phyloP scores from a whole-genome alignment of 148 eudicot species.

The Salicornia ramosissima region DNA sequence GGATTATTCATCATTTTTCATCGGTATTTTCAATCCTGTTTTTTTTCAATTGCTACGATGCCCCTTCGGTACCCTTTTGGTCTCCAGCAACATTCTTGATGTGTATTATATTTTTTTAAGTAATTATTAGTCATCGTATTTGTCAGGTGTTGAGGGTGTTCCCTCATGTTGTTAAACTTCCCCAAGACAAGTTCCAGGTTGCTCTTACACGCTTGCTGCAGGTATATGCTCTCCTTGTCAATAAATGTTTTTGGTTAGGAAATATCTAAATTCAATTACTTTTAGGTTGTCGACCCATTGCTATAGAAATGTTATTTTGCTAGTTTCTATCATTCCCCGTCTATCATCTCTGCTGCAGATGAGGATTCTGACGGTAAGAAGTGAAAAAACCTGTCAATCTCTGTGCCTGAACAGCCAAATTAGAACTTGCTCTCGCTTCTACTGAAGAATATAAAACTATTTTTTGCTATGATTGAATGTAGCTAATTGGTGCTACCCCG shows the following conservation, averaged over 20 bases:
- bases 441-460: neutral
- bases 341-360: constrained; percentile 1
- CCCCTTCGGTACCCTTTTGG: neutral
- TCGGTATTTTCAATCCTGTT: neutral
- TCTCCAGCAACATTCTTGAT: neutral
- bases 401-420: neutral
- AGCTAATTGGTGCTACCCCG: neutral
- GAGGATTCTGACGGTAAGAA: neutral
- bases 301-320: neutral
- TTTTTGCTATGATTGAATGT: neutral
- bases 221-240: constrained; percentile 35
- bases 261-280: neutral
- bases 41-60: neutral
- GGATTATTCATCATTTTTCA: neutral
- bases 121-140: constrained; percentile 7
- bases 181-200: constrained; percentile 75
- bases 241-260: neutral
- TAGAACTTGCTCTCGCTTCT: neutral
- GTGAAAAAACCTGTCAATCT: neutral
- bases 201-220: constrained; percentile 65
- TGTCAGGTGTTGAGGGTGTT: constrained; percentile 62
- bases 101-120: neutral
- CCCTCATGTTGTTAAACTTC: constrained; percentile 68
- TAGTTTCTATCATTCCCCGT: neutral
- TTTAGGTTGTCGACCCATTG: neutral